Base-by-base conservation (phyloP, 805 yeast species). In the Wickerhamomyces rabaulensis region DNA sequence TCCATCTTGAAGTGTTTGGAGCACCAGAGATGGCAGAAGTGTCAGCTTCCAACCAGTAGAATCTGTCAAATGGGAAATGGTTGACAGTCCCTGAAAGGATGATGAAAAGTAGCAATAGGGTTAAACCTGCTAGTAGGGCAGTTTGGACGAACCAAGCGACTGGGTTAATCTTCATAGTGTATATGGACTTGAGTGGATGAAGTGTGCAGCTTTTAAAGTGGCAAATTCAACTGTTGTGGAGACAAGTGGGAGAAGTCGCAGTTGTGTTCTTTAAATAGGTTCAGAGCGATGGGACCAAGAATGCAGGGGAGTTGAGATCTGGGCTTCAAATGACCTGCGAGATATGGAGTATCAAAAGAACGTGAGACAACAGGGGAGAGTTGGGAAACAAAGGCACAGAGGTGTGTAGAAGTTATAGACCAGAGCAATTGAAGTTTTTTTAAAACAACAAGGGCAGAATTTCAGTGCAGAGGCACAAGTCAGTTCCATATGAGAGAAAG, bases 1-100 rank as follows among this genome's bases (percentile, higher is more conserved):
- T 84, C 91, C 91, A 86, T 57, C 87, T 80, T n/a, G 88, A 69
- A 42, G 70, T 57, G 33, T 62, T 63, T 20, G 70, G 63, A 8
- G 85, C 84, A 39, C 70, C 63, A 3, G 70, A 50, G 47, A 84
- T 79, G 40, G 61, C 62, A 2, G 79, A 66, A 42, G 92, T 85
- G 59, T 84, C 83, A 42, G 82, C 91, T 62, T 77, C 70, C 33
- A 86, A 60, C 88, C 89, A 82, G 66, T 81, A 86, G 57, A 85
- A 84, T 27, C 66, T 67, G 64, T 82, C 70, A 55, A 85, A 71
- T 23, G 91, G 89, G 70, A 65, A 76, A 51, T 69, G 64, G 52
- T 73, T 62, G 27, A 80, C 70, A 2, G 85, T 69, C 44, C 92
- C 91, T 2, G 89, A 80, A 49, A 84, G 72, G 16, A 83, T 71